Conservation (phyloP, 257 asterid species). For the Solanum chiquidenum region DNA sequence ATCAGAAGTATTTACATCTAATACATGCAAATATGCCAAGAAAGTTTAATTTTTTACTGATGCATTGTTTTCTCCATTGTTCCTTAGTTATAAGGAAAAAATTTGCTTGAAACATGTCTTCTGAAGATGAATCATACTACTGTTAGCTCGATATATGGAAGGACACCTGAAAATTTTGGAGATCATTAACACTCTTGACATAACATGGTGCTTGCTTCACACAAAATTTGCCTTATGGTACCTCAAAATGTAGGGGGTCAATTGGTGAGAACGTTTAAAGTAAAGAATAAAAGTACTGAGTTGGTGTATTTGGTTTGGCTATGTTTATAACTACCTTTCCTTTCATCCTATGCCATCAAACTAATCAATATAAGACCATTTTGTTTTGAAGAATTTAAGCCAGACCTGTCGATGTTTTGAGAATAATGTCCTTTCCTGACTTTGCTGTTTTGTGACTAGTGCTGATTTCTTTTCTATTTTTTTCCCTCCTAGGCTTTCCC, state of each 20-base stretch:
- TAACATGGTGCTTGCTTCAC: not conserved
- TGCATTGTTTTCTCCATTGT: not conserved
- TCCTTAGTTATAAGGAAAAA: not conserved
- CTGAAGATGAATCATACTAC: not conserved
- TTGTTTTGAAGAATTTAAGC: not conserved
- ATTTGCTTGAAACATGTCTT: not conserved
- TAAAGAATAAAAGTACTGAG: not conserved
- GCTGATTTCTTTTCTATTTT: not conserved
- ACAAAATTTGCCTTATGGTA: not conserved
- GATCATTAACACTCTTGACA: not conserved
- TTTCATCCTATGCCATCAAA: not conserved
- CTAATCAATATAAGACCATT: not conserved
- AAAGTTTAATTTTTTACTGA: not conserved
- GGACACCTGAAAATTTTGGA: not conserved
- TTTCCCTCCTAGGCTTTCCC: slow-evolving; percentile 31
- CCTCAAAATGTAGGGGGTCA: not conserved
- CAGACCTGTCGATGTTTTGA: not conserved
- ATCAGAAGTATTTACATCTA: not conserved
- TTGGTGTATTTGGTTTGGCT: not conserved
- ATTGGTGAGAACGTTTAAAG: not conserved
- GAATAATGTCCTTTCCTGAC: not conserved
- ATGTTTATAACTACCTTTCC: not conserved
- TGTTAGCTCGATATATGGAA: not conserved
- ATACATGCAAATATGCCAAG: not conserved
- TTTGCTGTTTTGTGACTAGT: not conserved